phyloP scores from a whole-genome alignment of 306 rosid genomes.

The Prunus persica region DNA sequence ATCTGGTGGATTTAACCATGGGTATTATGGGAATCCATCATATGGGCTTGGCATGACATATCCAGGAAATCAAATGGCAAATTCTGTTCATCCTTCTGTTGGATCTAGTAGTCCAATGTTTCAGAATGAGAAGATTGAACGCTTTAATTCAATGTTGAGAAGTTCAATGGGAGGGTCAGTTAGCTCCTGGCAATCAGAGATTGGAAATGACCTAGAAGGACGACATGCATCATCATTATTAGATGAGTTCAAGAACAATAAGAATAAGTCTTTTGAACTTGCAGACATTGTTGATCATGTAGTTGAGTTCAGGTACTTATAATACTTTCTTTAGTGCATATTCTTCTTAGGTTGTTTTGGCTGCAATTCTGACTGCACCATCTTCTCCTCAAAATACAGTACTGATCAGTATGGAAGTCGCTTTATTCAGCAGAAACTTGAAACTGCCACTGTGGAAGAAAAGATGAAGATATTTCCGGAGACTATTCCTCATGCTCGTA shows the following conservation, averaged over 20 bases:
- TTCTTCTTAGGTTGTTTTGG: slow-evolving; percentile 19
- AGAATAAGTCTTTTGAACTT: slow-evolving; percentile 81
- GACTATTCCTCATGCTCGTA: slow-evolving; percentile 80
- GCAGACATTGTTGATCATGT: slow-evolving; percentile 73
- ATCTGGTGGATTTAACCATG: slow-evolving; percentile 55
- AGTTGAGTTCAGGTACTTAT: slow-evolving; percentile 80
- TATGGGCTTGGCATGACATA: slow-evolving; percentile 64
- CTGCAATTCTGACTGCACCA: slow-evolving; percentile 23
- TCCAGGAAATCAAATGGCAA: slow-evolving; percentile 52
- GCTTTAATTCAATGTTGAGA: slow-evolving; percentile 57
- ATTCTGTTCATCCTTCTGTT: slow-evolving; percentile 53
- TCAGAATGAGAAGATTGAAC: slow-evolving; percentile 56
- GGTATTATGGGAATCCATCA: slow-evolving; percentile 51
- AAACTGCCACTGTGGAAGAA: slow-evolving; percentile 77
- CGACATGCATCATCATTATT: slow-evolving; percentile 63
- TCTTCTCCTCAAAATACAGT: slow-evolving; percentile 49
- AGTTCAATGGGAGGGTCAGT: slow-evolving; percentile 62
- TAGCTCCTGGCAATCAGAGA: slow-evolving; percentile 57
- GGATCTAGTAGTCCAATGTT: slow-evolving; percentile 58
- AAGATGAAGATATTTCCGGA: slow-evolving; percentile 78
- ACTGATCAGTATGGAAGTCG: slow-evolving; percentile 99
- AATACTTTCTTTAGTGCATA: slow-evolving; percentile 13
- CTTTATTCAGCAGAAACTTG: slow-evolving; percentile 95
- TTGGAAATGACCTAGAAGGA: slow-evolving; percentile 56
- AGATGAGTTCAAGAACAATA: slow-evolving; percentile 93